These are phyloP conservation scores for Talaromyces sp. DNA, from an alignment of 2,329 filamentous ascomycete species.

Conservation along the genomic window DNA sequence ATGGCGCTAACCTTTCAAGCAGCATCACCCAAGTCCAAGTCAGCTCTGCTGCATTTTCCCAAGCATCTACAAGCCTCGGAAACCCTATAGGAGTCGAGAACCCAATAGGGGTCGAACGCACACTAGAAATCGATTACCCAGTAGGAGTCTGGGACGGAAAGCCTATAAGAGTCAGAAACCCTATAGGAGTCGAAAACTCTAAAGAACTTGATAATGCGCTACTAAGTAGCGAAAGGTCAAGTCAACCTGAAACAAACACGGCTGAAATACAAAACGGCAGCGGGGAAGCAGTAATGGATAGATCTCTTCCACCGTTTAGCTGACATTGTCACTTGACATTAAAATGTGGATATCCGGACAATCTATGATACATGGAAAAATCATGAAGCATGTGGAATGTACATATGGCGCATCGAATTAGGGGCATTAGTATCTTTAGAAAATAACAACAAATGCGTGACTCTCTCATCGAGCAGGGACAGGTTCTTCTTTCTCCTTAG, in stretches of 20 bases:
- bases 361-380: neutral
- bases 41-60: neutral
- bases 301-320: neutral
- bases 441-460: neutral
- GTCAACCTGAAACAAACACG: neutral
- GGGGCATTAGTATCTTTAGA: neutral
- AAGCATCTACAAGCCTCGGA: neutral
- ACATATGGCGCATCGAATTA: neutral
- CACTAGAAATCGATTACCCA: too few relatives aligned
- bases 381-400: neutral
- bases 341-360: neutral
- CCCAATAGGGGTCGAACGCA: neutral
- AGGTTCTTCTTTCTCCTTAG: conserved; percentile 1
- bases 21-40: neutral
- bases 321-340: neutral
- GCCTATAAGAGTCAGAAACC: neutral
- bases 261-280: neutral
- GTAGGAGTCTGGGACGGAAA: too few relatives aligned
- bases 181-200: neutral
- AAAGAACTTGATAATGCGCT: neutral
- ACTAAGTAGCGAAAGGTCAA: neutral
- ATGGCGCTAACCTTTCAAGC: neutral
- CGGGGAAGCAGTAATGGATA: neutral
- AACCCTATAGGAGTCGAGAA: neutral
- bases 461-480: conserved; percentile 5